These are phyloP conservation scores for Trapa incisa DNA, from an alignment of 345 rosid genomes.

Conservation along the genomic window DNA sequence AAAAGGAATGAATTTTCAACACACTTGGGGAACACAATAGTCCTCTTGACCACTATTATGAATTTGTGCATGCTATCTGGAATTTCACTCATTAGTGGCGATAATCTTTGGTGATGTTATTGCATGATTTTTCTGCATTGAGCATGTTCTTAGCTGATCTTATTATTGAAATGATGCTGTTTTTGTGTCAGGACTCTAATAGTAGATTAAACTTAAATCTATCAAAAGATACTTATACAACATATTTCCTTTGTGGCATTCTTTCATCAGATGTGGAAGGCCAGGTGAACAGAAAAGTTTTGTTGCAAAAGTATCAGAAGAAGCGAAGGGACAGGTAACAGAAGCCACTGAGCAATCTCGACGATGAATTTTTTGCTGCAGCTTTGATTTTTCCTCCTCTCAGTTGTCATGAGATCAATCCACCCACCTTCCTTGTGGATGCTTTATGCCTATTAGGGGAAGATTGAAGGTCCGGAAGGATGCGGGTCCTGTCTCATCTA, in stretches of 20 bases:
- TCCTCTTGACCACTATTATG: conserved; percentile 27
- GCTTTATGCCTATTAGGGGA: conserved; percentile 27
- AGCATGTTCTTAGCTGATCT: not conserved
- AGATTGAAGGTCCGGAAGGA: conserved; percentile 47
- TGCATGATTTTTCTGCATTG: not conserved
- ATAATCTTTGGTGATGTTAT: not conserved
- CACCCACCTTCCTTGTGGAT: not conserved
- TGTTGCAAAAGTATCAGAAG: conserved; percentile 59
- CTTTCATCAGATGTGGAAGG: conserved; percentile 47
- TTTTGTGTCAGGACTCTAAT: not conserved
- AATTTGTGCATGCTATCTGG: not conserved
- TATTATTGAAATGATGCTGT: not conserved
- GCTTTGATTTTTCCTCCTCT: not conserved
- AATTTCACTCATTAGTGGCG: not conserved
- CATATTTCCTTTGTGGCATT: not conserved
- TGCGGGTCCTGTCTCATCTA: conserved; percentile 34
- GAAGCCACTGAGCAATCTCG: not conserved
- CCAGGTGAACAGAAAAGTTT: conserved; percentile 51
- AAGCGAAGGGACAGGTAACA: conserved; percentile 74
- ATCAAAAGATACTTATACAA: not conserved
- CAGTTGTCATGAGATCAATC: not conserved
- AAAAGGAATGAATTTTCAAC: conserved; percentile 27
- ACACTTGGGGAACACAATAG: conserved; percentile 22
- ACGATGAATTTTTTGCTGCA: not conserved
- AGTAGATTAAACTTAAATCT: not conserved